A percentile compares a stretch with the other conserved stretches of the same genome.
phyloP scores from a whole-genome alignment of 306 rosid species.

The Rosa lucieae region DNA sequence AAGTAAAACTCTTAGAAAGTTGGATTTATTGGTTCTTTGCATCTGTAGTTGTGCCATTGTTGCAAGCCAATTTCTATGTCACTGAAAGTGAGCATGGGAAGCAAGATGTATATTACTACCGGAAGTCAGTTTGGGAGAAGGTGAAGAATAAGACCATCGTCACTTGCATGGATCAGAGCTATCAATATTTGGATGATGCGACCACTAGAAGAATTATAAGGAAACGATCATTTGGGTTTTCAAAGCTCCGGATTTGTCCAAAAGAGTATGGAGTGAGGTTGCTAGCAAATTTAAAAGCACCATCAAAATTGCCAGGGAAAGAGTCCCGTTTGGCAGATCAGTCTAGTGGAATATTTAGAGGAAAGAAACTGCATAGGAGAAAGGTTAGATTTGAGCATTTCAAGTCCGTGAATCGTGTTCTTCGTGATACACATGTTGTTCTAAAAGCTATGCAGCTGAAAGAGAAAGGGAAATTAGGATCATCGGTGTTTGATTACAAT shows the following conservation, averaged over 20 bases:
- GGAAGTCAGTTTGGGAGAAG: slow-evolving; percentile 75
- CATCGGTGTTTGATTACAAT: slow-evolving; percentile 91
- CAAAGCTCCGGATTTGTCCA: slow-evolving; percentile 82
- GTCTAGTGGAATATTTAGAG: slow-evolving; percentile 26
- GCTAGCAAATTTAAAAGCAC: slow-evolving; percentile 78
- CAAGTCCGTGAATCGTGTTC: slow-evolving; percentile 67
- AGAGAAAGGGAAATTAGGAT: slow-evolving; percentile 72
- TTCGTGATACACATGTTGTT: slow-evolving; percentile 64
- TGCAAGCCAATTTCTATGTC: slow-evolving; percentile 84
- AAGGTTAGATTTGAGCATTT: slow-evolving; percentile 34
- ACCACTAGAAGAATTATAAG: slow-evolving; percentile 57
- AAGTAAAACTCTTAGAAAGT: slow-evolving; percentile 59
- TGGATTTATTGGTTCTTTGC: slow-evolving; percentile 92
- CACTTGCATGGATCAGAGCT: slow-evolving; percentile 51
- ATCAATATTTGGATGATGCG: slow-evolving; percentile 50
- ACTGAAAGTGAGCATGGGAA: slow-evolving; percentile 78
- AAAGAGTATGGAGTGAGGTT: slow-evolving; percentile 78
- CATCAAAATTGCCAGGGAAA: slow-evolving; percentile 53
- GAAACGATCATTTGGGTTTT: slow-evolving; percentile 79
- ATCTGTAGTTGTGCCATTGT: slow-evolving; percentile 63
- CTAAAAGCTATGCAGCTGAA: slow-evolving; percentile 56
- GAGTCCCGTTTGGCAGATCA: slow-evolving; percentile 28
- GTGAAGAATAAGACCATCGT: slow-evolving; percentile 42
- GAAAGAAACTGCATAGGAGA: slow-evolving; percentile 6
- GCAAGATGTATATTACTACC: slow-evolving; percentile 67